Evolutionary conservation across 2,329 filamentous ascomycete genomes (phyloP), one percentile per base, ranked within the genome.

Genomic region (Pseudogymnoascus sp.): DNA sequence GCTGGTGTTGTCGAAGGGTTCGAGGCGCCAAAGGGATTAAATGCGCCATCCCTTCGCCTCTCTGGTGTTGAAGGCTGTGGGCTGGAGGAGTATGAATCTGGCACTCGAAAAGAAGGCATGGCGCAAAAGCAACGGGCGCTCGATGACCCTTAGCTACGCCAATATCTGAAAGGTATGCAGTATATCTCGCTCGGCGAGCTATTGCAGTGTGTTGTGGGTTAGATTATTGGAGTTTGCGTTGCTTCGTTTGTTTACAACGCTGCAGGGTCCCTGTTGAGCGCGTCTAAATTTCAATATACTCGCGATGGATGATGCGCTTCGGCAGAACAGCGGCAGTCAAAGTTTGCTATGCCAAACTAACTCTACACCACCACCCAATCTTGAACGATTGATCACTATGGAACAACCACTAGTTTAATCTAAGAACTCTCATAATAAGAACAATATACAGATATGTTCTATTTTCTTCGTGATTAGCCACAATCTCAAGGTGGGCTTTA

Each of bases 1-100:
- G 81, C 81, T 61, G 84, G 84, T 14, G 84, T 86, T 18, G 82
- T 84, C 5, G 84, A 85, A 50, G 80, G 76, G 42, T 75, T 73
- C 42, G 70, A 68, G 42, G 64, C 66, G 31, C 67, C 70, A 64
- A 73, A 74, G 42, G 63, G 67, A 64, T 68, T 69, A 25, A 59
- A 59, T 50, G 69, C 67, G 28, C 65, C 66, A 62, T 66, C 67
- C 68, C 70, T 68, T 56, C 66, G 67, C 25, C 69, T 69, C 46
- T 71, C 70, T 65, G 75, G 75, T 62, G 75, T 76, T 59, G 74
- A 74, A 12, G 73, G 73, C 59, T 64, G 64, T n/a, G 70, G 72
- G 61, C 70, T 73, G 12, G 70, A 71, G 23, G 70, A 71, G 60
- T 64, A 67, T 38, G 31, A 21, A 40, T 60, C 56, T 37, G 72